Evolutionary conservation across 2,329 filamentous ascomycete species (phyloP), one percentile per base, ranked within the genome.

Genomic region (Nemania sp.): DNA sequence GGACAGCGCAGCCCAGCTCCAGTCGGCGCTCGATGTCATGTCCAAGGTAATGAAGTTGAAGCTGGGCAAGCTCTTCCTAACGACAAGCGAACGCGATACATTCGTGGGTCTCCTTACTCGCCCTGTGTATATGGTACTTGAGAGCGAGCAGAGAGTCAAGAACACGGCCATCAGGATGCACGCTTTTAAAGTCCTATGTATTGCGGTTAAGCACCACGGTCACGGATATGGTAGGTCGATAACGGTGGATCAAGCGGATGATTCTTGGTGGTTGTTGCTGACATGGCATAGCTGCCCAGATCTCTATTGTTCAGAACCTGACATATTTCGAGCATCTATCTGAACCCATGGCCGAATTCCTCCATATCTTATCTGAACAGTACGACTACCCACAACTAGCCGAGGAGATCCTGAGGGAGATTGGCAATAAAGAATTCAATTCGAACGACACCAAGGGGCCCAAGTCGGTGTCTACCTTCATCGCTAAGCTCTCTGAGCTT

Each of bases 281-380:
- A 74, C 74, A 69, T 72, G 66, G 78, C 47, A 8, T 75, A 97
- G 93, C 93, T 59, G 96, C 96, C 1, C 96, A 99, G 85, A 98
- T 97, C 55, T 97, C 94, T 53, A 97, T 99, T 76, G 94, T 98
- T 62, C 96, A 99, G 80, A 98, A 96, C 77, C 83, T 99, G 73
- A 97, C 96, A 5, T 99, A 99, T 79, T 99, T 98, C 76, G 96
- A 99, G 81, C 96, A 99, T 80, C 83, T 99, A n/a, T 95, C 96
- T 0, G 96, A 99, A 77, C 96, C 96, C 1, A 99, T 99, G 96
- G 96, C 96, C 35, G 97, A 99, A 79, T 97, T 99, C 75, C 84
- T 99, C 4, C 93, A 98, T 75, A 99, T 98, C 76, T 85, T 99
- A 27, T 91, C 94, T 0, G 94, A 98, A 78, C 95, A 98, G 82